Conservation (phyloP, 768 basidiomycete genomes). For the Boletus rufocinnamomeus region DNA sequence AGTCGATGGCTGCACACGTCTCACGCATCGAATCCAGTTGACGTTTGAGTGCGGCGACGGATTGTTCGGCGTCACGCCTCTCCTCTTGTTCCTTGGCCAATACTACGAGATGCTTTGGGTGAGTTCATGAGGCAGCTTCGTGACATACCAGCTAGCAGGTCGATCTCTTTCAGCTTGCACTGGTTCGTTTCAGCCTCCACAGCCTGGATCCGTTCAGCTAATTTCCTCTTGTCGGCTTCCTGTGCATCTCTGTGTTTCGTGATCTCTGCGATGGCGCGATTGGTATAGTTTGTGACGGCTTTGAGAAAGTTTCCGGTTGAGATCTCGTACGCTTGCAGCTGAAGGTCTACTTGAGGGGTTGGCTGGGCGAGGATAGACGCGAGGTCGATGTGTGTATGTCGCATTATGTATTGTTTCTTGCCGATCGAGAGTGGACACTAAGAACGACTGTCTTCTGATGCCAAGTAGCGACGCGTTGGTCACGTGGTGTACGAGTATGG, state of each 20-base stretch:
- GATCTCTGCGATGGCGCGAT: conserved; percentile 68
- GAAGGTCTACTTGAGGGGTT: conserved; percentile 65
- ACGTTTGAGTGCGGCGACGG: conserved; percentile 59
- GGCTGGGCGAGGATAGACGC: conserved; percentile 52
- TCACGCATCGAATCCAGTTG: conserved; percentile 68
- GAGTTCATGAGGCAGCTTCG: neutral
- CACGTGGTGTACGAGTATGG: conserved; percentile 24
- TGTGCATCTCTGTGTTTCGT: conserved; percentile 66
- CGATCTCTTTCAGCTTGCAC: conserved; percentile 78
- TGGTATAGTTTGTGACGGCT: conserved; percentile 71
- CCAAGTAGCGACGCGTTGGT: conserved; percentile 13
- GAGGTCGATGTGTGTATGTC: conserved; percentile 60
- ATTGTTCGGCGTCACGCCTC: conserved; percentile 65
- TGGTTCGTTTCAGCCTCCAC: conserved; percentile 70
- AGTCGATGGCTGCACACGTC: conserved; percentile 55
- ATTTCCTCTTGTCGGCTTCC: conserved; percentile 58
- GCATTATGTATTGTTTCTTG: conserved; percentile 18
- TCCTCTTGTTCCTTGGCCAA: conserved; percentile 73
- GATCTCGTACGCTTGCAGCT: conserved; percentile 58
- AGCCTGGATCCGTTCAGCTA: conserved; percentile 59
- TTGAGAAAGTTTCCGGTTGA: conserved; percentile 73
- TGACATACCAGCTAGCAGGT: conserved; percentile 70
- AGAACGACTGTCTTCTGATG: no score
- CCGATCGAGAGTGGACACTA: no score
- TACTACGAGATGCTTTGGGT: conserved; percentile 38